Conservation (phyloP, 2,329 filamentous ascomycete species). For the Colletotrichum sp. region DNA sequence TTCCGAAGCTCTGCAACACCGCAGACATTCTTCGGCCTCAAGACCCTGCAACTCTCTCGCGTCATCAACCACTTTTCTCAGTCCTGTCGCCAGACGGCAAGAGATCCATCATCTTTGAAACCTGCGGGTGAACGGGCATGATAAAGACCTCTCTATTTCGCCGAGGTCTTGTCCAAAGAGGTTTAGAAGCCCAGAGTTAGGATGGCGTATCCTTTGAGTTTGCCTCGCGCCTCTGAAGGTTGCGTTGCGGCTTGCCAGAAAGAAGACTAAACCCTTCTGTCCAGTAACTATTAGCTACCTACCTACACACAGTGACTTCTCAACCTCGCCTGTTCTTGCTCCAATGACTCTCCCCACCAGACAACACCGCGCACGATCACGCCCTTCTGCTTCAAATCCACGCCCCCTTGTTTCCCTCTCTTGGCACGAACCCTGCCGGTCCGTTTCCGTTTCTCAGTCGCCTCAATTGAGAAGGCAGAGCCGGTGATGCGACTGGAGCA, state of each 20-base stretch:
- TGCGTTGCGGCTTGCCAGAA: background rate
- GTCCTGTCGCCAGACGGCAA: background rate
- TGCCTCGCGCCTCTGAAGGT: background rate
- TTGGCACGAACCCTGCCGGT: background rate
- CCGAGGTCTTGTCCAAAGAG: background rate
- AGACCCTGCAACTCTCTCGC: background rate
- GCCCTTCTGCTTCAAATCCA: background rate
- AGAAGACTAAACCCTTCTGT: background rate
- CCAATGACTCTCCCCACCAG: background rate
- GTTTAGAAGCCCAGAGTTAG: background rate
- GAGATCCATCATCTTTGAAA: background rate
- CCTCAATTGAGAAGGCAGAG: constrained; percentile 6
- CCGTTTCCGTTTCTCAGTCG: background rate
- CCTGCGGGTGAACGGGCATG: background rate
- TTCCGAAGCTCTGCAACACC: background rate
- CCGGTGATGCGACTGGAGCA: background rate
- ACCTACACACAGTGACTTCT: background rate
- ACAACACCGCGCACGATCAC: background rate
- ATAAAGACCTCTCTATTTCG: background rate
- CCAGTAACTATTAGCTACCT: background rate
- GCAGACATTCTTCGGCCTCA: background rate
- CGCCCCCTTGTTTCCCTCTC: background rate
- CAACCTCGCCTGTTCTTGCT: background rate
- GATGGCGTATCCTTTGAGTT: background rate
- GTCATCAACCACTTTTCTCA: background rate